These are phyloP conservation scores for Tubosaeta brunneosetosa DNA, from an alignment of 768 basidiomycete species.

Conservation along the genomic window DNA sequence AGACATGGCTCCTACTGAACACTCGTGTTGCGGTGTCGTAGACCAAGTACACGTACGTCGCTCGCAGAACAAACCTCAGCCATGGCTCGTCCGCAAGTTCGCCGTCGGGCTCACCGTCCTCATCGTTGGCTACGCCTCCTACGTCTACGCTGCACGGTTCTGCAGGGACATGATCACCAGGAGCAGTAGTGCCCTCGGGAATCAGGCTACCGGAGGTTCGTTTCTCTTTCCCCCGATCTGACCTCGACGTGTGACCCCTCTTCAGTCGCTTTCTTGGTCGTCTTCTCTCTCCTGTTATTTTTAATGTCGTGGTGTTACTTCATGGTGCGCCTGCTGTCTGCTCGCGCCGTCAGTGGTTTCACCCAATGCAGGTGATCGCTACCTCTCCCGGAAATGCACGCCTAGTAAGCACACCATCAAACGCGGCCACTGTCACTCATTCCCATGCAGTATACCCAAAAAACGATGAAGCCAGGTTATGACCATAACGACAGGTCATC, in stretches of 20 bases:
- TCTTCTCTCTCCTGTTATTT: conserved; percentile 59
- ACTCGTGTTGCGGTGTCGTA: conserved; percentile 48
- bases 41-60: conserved; percentile 43
- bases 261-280: conserved; percentile 61
- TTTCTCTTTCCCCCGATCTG: conserved; percentile 17
- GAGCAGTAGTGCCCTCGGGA: conserved; percentile 40
- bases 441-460: conserved; percentile 23
- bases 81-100: conserved; percentile 72
- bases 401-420: conserved; percentile 48
- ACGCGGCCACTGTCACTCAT: conserved; percentile 4
- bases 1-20: conserved; percentile 14
- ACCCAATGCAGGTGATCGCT: conserved; percentile 46
- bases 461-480: conserved; percentile 18
- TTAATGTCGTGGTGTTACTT: conserved; percentile 78
- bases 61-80: conserved; percentile 48
- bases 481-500: conserved; percentile 10
- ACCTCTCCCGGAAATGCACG: conserved; percentile 67
- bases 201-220: conserved; percentile 63
- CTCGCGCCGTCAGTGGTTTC: not conserved
- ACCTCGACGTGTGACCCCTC: conserved; percentile 2
- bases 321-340: conserved; percentile 43
- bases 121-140: conserved; percentile 62
- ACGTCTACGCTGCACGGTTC: conserved; percentile 74
- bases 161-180: conserved; percentile 66
- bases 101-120: conserved; percentile 55